Evolutionary conservation across 129 eudicot genomes (phyloP), one percentile per base, ranked within the genome.

Genomic region (Sambucus nigra): DNA sequence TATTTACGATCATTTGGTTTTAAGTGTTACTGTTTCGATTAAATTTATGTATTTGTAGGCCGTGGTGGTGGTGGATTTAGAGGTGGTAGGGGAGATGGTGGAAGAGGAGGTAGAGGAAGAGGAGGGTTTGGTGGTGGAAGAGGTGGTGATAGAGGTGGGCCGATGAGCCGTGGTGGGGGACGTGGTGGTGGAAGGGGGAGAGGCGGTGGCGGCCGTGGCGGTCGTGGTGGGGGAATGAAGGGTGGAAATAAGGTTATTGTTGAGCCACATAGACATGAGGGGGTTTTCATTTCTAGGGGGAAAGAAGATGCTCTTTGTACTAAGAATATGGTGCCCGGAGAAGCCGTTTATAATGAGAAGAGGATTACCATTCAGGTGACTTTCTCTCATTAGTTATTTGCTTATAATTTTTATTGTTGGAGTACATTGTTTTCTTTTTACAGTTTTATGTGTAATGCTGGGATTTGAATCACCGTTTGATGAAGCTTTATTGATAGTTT

Each of bases 291-390:
- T 73, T 95, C 88, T 12, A 89, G 79, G 77, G 93, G 97, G 0
- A 84, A 84, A 40, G 95, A 85, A 42, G 95, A 89, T 69, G 95
- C 94, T 1, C 88, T 89, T 70, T 77, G 84, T 53, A 89, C 98
- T 0, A 85, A 67, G 70, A 89, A 89, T 50, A 39, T 85, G 95
- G 95, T 84, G 2, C 95, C 95, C 49, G 98, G 98, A 19, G 94
- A 81, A 64, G 81, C 98, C 48, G 98, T 89, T 10, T 89, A 89
- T 21, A 89, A 84, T 24, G 94, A 89, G 67, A 89, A 89, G 74
- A 73, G 88, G 41, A 62, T 89, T 13, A 81, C 97, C 49, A 86
- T 81, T 65, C 95, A 88, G 97, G 97, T 88, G 48, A 25, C 14
- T 10, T 5, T 41, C 7, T 7, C 12, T n/a, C 3, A 0, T 57